Base-by-base conservation (phyloP, 208 protist genomes). In the Acanthamoeba healyi region DNA sequence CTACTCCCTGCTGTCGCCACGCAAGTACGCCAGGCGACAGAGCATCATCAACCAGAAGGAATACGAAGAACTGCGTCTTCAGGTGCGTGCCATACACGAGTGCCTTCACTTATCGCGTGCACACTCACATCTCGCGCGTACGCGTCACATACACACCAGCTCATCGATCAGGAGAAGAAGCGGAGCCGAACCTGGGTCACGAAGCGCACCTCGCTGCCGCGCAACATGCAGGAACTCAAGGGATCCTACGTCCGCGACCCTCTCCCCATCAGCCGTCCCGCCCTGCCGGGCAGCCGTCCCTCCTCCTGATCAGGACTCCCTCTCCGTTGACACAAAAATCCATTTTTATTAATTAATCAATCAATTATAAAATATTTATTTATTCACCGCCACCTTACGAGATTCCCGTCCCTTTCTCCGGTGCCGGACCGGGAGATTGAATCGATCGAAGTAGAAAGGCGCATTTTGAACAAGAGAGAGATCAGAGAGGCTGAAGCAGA, bases 1-100 rank as follows among this genome's bases (percentile, higher is more conserved):
- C 67, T 77, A 77, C 36, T 44, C n/a, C 9, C 9, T 44, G 34
- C 67, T 77, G 7, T 77, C 67, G 67, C 67, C 67, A 3, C 67
- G 67, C 9, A 77, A 77, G 19, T 26, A 24, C 67, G 36, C 67
- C 15, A 77, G 44, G 67, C 67, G 67, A 6, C n/a, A 29, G 19
- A 77, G 34, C 67, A 36, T 32, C 67, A 77, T 77, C 67, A 77
- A 77, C 34, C 67, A 77, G 67, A 77, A 77, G 34, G 67, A 77
- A 36, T 77, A 44, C 15, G 67, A 77, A 17, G 67, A 77, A 77
- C 36, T 77, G 67, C 67, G 67, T 32, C 29, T 17, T 7, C 67
- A 77, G 67, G 67, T 77, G 29, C 29, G n/a, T n/a, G 58, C 58
- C 4, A 51, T 15, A 58, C 51, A 58, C 49, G 12, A 56, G n/a